A percentile compares a stretch with the other conserved stretches of the same genome.
Conservation (phyloP, 768 basidiomycete genomes). For the Lentinula raphanica region DNA sequence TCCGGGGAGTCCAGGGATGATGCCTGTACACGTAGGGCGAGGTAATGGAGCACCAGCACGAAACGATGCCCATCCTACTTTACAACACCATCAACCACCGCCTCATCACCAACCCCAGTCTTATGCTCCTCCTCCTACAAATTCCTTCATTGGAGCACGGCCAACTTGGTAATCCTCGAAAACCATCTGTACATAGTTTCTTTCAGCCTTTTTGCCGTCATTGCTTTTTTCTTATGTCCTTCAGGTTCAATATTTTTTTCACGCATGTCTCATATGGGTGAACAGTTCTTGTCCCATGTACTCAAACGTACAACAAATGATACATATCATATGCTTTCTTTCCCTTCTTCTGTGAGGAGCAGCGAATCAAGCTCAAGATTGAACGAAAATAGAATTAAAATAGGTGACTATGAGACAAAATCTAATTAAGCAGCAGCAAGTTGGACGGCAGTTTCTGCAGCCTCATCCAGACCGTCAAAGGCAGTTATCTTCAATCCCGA, state of each 20-base stretch:
- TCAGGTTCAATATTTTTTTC: constrained; percentile 17
- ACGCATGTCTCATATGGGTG: constrained; percentile 1
- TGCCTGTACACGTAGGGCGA: constrained; percentile 43
- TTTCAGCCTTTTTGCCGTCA: not conserved
- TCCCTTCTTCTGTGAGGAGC: not conserved
- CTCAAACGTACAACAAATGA: not conserved
- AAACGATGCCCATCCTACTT: not conserved
- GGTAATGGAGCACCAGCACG: not conserved
- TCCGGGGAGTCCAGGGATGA: constrained; percentile 60
- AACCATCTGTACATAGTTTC: not conserved
- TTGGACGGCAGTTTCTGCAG: constrained; percentile 75
- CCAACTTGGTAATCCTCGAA: not conserved
- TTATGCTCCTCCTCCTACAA: not conserved
- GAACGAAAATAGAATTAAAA: not conserved
- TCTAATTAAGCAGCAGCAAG: constrained; percentile 46
- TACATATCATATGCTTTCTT: not conserved
- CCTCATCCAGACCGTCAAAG: constrained; percentile 90
- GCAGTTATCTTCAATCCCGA: constrained; percentile 92
- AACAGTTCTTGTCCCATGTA: not conserved
- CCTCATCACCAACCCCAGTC: constrained; percentile 2
- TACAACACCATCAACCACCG: not conserved
- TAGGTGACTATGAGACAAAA: not conserved
- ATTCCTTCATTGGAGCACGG: not conserved
- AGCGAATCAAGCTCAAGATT: not conserved
- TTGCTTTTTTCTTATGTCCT: constrained; percentile 15